A percentile compares a stretch with the other conserved stretches of the same genome.
phyloP scores from a whole-genome alignment of 83 land plant species.

The Isoetes engelmannii region DNA sequence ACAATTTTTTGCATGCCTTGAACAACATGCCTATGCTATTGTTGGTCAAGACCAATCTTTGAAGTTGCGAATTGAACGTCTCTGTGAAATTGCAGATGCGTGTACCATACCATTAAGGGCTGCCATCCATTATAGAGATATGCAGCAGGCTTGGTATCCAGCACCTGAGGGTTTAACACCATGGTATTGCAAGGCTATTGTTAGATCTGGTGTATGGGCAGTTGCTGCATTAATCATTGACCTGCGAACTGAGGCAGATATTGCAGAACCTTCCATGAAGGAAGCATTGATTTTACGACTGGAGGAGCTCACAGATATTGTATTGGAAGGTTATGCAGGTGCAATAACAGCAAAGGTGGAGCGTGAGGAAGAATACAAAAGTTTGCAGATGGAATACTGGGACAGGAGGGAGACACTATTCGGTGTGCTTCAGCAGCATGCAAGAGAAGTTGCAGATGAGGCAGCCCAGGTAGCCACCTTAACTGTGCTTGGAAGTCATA shows the following conservation, averaged over 20 bases:
- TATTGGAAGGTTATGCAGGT: constrained; percentile 69
- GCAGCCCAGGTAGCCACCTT: constrained; percentile 31
- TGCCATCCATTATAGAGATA: constrained; percentile 53
- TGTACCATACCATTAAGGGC: constrained; percentile 45
- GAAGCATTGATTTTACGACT: constrained; percentile 44
- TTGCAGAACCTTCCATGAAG: constrained; percentile 39
- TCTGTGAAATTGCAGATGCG: constrained; percentile 68
- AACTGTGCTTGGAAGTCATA: not conserved
- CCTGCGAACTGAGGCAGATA: constrained; percentile 46
- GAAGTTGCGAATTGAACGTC: constrained; percentile 49
- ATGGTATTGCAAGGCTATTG: constrained; percentile 76
- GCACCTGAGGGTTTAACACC: constrained; percentile 81
- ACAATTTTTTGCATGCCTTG: constrained; percentile 69
- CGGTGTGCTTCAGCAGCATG: constrained; percentile 52
- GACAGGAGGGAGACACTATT: constrained; percentile 68
- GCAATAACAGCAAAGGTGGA: constrained; percentile 77
- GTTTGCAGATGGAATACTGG: constrained; percentile 58
- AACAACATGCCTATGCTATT: constrained; percentile 43
- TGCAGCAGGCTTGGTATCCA: constrained; percentile 85
- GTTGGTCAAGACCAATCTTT: constrained; percentile 40
- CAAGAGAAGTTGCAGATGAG: constrained; percentile 43
- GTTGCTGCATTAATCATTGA: constrained; percentile 61
- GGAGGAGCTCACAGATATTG: constrained; percentile 58
- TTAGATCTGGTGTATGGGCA: constrained; percentile 76
- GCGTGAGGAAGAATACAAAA: constrained; percentile 69